Percentiles rank a stretch among this genome's conserved stretches.
Evolutionary conservation across 2,329 filamentous ascomycete genomes (phyloP).

Genomic region (Plenodomus tracheiphilus): DNA sequence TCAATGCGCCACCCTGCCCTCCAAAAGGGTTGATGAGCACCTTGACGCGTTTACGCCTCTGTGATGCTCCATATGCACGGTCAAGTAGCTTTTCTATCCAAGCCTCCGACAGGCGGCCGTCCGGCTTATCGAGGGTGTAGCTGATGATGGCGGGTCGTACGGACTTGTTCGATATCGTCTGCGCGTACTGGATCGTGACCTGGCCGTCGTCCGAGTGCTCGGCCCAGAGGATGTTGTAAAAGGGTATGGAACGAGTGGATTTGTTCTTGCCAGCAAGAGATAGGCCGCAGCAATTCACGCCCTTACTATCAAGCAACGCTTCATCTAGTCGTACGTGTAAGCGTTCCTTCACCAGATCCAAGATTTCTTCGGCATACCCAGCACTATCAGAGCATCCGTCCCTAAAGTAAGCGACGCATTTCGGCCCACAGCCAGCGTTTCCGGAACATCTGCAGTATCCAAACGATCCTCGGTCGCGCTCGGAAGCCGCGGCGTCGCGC

Average conservation of each 20-base stretch:
- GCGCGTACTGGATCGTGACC: constrained; percentile 74
- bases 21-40: constrained; percentile 90
- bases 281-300: constrained; percentile 60
- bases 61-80: constrained; percentile 70
- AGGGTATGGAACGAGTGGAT: constrained; percentile 65
- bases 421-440: constrained; percentile 58
- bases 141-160: constrained; percentile 65
- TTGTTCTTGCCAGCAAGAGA: constrained; percentile 53
- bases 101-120: constrained; percentile 53
- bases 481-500: constrained; percentile 11
- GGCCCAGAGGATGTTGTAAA: constrained; percentile 85
- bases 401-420: constrained; percentile 64
- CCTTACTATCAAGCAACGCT: constrained; percentile 53
- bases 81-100: constrained; percentile 71
- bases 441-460: constrained; percentile 16
- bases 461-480: constrained; percentile 2
- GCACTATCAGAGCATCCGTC: constrained; percentile 62
- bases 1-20: constrained; percentile 75
- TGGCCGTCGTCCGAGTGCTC: constrained; percentile 61
- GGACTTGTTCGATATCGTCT: constrained; percentile 57
- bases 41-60: constrained; percentile 76
- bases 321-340: constrained; percentile 52
- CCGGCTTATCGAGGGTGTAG: constrained; percentile 61
- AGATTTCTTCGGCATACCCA: constrained; percentile 49
- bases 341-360: neutral